A percentile compares a stretch with the other conserved stretches of the same genome.
phyloP scores from a whole-genome alignment of 257 asterid species.

The Nemophila menziesii region DNA sequence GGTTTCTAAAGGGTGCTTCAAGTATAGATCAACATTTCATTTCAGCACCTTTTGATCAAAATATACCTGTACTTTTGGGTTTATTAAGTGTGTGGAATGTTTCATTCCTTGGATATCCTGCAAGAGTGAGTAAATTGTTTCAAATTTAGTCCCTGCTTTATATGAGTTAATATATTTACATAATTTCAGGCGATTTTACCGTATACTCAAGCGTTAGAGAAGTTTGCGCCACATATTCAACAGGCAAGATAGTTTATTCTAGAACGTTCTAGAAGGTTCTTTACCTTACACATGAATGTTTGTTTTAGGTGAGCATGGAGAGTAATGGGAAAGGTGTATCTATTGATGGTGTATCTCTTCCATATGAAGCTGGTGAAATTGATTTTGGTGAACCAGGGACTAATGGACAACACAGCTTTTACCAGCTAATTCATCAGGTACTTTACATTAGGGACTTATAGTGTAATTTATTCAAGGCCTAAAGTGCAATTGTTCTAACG shows the following conservation, averaged over 20 bases:
- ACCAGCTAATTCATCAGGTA: constrained; percentile 99
- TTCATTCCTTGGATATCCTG: constrained; percentile 90
- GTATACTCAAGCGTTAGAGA: constrained; percentile 94
- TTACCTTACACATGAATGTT: constrained; percentile 5
- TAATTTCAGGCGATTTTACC: constrained; percentile 88
- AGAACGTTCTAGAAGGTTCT: constrained; percentile 11
- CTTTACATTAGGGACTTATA: no score
- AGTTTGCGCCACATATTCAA: constrained; percentile 95
- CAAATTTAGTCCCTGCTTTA: constrained; percentile 3
- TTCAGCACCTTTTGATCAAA: constrained; percentile 69
- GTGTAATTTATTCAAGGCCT: no score
- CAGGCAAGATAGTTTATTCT: constrained; percentile 50
- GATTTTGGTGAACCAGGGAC: constrained; percentile 99
- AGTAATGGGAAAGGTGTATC: constrained; percentile 99
- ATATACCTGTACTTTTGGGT: constrained; percentile 85
- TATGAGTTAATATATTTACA: constrained; percentile 7
- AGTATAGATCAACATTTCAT: constrained; percentile 83
- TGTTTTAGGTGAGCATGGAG: constrained; percentile 92
- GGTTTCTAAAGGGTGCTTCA: constrained; percentile 95
- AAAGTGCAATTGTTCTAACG: background rate
- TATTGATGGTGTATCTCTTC: constrained; percentile 90
- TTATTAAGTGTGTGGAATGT: constrained; percentile 97
- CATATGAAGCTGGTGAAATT: constrained; percentile 89
- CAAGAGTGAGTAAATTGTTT: constrained; percentile 62
- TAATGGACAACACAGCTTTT: constrained; percentile 98